Base-by-base conservation (phyloP, 1,284 basidiomycete species). In the Apiotrichum akiyoshidainum region DNA sequence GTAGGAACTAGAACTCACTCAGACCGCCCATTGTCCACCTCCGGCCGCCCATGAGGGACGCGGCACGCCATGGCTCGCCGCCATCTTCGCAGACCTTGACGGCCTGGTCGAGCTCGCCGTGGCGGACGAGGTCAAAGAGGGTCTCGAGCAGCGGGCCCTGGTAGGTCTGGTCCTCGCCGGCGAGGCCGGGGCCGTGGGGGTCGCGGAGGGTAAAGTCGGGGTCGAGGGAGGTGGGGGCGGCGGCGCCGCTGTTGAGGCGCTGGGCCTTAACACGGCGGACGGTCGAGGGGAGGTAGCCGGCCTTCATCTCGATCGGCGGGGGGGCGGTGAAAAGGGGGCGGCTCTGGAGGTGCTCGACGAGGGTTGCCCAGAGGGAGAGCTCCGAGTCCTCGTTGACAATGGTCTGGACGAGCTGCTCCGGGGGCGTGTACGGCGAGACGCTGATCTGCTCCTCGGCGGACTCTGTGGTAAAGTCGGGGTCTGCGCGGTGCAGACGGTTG, bases 41-140 rank as follows among this genome's bases (percentile, higher is more conserved):
- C 48, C 71, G 45, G 0, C 73, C 74, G 21, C 74, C 74, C 67
- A 75, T 90, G 37, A 76, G 52, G 7, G 66, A 68, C 33, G 74
- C 74, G 0, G 67, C 74, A 34, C 92, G 83, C 94, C 94, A 98
- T 4, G 90, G 87, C 66, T 95, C 90, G 61, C 92, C 87, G 0
- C 89, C 87, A 68, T 86, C 86, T 63, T 87, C 80, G 71, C 91
- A 95, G 14, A 94, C 79, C 42, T 90, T 87, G 11, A 94, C 81
- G 0, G 93, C 94, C 19, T 89, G 85, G 33, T 88, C 88, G 19
- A 96, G 76, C 64, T 87, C 81, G 17, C 95, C 95, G 54, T 74
- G 70, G 47, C 77, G 58, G 6, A 78, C 67, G 7, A 72, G 61
- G 55, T 76, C 70, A 59, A 65, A 78, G 16, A 78, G 57, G 13